Evolutionary conservation across 305 asterid species (phyloP), one percentile per base, ranked within the genome.

Genomic region (Rubia peregrina): DNA sequence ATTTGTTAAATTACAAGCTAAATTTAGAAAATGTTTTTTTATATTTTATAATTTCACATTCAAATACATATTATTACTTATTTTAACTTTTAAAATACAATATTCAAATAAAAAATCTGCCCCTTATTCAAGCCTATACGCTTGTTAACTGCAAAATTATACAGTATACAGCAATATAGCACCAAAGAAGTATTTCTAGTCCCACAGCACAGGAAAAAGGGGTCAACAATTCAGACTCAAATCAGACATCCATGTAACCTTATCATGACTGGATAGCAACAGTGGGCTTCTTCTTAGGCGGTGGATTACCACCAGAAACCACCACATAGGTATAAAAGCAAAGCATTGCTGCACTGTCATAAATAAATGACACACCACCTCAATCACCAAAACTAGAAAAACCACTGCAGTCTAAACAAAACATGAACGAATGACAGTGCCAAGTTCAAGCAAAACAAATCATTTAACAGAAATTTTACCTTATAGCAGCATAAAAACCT

Each of bases 231-330:
- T 42, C 17, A 41, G 46, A 55, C 19, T 67, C 65, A 30, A n/a
- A 41, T 76, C 41, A 67, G 61, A 55, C 62, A 16, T 53, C 44
- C 63, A 11, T 10, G 67, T 40, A 42, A 16, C 22, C 56, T 51
- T 22, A 59, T 62, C 62, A 70, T 46, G 73, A 71, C 76, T 70
- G 80, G 70, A 62, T 84, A 73, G 82, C 76, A 74, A 80, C 79
- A 38, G 83, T 64, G 26, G 81, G 36, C 78, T 87, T 86, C 79
- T 90, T 92, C 90, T 92, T 92, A 36, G 98, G 97, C 36, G 97
- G 97, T 60, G 97, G 98, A 69, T 93, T 93, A 53, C 97, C 98
- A 71, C 98, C 98, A 9, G 97, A 86, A 71, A 93, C 57, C 78
- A 93, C 87, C 80, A 93, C 97, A 30, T 93, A 93, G 11, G 87